These are phyloP conservation scores for Zygnema cylindricum DNA, from an alignment of 139 green algal species.

Conservation along the genomic window DNA sequence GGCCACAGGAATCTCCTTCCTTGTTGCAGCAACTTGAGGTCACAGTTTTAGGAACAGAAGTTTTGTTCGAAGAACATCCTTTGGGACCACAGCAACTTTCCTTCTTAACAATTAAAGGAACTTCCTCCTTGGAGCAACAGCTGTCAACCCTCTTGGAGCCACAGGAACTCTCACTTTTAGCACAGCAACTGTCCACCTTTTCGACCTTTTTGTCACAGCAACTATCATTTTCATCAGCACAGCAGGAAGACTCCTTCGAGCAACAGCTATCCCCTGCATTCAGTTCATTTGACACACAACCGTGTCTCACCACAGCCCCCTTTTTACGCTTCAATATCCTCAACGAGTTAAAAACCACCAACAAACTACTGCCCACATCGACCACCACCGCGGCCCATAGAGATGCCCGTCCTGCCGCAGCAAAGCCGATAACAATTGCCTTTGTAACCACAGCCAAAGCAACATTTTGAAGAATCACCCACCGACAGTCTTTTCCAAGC, in stretches of 20 bases:
- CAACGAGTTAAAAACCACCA: conserved; percentile 68
- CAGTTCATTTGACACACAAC: not conserved
- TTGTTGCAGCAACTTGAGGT: too few species aligned
- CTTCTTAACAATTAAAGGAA: too few species aligned
- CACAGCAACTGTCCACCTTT: not conserved
- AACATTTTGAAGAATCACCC: conserved; percentile 44
- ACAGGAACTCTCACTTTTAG: not conserved
- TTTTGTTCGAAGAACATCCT: too few species aligned
- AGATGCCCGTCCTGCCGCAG: conserved; percentile 59
- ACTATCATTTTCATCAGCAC: not conserved
- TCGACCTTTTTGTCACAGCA: not conserved
- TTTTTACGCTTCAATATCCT: not conserved
- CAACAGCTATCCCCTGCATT: not conserved
- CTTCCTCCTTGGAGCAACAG: not conserved
- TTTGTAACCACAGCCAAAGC: conserved; percentile 67
- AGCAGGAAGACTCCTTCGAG: not conserved
- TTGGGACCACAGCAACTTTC: not conserved
- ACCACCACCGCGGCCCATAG: conserved; percentile 74
- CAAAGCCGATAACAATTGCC: conserved; percentile 53
- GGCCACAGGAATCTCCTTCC: too few species aligned
- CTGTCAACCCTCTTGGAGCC: not conserved
- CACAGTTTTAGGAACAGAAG: too few species aligned
- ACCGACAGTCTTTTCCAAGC: conserved; percentile 57
- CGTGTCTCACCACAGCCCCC: not conserved
- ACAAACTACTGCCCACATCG: conserved; percentile 70